A percentile compares a stretch with the other conserved stretches of the same genome.
Evolutionary conservation across 148 eudicot genomes (phyloP).

Genomic region (Dysphania ambrosioides): DNA sequence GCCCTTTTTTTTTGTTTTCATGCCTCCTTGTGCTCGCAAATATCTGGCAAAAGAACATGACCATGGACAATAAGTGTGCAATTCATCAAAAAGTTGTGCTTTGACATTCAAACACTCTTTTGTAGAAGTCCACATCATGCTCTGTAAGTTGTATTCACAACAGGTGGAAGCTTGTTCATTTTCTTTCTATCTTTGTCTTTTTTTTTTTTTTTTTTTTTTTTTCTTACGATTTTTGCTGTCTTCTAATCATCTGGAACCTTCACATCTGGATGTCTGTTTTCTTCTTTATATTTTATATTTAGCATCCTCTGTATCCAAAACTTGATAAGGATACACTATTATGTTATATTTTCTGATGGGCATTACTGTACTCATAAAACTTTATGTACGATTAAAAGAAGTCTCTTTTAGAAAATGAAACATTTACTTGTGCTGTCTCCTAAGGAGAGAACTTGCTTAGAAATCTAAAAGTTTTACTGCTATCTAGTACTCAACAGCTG

Average conservation of each 20-base stretch:
- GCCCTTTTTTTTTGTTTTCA: too few species aligned
- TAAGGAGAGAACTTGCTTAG: background rate
- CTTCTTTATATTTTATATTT: background rate
- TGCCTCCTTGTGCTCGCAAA: too few species aligned
- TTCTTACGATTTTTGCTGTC: too few species aligned
- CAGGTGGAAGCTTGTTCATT: too few species aligned
- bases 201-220: too few species aligned
- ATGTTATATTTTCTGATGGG: background rate
- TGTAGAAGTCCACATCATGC: background rate
- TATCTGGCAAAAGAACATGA: too few species aligned
- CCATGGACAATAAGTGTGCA: too few species aligned
- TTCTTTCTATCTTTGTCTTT: background rate
- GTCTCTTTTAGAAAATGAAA: background rate
- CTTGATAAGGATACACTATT: background rate
- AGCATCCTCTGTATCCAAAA: background rate
- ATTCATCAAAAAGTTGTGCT: too few species aligned
- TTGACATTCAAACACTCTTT: background rate
- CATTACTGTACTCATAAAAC: background rate
- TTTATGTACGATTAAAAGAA: background rate
- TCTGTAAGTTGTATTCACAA: too few species aligned
- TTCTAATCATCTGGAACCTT: background rate
- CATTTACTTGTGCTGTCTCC: background rate
- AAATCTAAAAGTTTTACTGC: background rate
- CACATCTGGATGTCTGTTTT: background rate
- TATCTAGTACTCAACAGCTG: constrained; percentile 1